Conservation (phyloP, 495 filamentous ascomycete genomes). For the Tetracladium setigerum region DNA sequence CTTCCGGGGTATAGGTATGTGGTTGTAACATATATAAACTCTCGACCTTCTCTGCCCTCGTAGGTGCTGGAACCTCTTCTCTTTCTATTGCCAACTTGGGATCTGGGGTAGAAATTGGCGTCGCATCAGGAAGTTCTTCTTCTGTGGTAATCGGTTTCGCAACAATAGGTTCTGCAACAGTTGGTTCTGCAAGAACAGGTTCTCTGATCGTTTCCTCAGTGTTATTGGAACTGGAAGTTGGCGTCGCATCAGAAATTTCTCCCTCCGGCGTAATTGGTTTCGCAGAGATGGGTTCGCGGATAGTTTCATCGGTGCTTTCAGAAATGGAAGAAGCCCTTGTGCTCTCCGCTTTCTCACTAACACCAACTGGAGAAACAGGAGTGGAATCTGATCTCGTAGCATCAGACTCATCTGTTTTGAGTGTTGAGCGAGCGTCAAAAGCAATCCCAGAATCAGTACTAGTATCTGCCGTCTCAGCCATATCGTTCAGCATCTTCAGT, state of each 20-base stretch:
- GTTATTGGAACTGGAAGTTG: too few relatives aligned
- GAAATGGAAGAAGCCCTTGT: conserved; percentile 48
- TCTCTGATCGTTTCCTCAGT: too few relatives aligned
- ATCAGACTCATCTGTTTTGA: conserved; percentile 22
- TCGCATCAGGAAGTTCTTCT: too few relatives aligned
- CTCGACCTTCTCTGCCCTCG: conserved; percentile 2
- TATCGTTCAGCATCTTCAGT: conserved; percentile 13
- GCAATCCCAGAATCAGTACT: conserved; percentile 19
- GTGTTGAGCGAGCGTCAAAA: conserved; percentile 17
- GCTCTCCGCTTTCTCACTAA: conserved; percentile 41
- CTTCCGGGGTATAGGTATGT: too few relatives aligned
- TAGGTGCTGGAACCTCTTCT: neutral
- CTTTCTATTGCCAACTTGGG: too few relatives aligned
- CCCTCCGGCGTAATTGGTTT: conserved; percentile 7
- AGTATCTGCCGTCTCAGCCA: conserved; percentile 4
- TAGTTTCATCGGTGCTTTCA: conserved; percentile 44
- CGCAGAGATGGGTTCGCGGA: conserved; percentile 22
- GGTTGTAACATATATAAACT: too few relatives aligned
- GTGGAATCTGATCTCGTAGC: conserved; percentile 35
- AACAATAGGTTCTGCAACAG: too few relatives aligned
- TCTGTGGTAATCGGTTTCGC: too few relatives aligned
- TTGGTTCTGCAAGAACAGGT: too few relatives aligned
- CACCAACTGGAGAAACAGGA: conserved; percentile 38
- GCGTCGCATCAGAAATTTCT: conserved; percentile 5
- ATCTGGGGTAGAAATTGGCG: too few relatives aligned